These are phyloP conservation scores for Syzygium jambos DNA, from an alignment of 345 rosid species.

Conservation along the genomic window DNA sequence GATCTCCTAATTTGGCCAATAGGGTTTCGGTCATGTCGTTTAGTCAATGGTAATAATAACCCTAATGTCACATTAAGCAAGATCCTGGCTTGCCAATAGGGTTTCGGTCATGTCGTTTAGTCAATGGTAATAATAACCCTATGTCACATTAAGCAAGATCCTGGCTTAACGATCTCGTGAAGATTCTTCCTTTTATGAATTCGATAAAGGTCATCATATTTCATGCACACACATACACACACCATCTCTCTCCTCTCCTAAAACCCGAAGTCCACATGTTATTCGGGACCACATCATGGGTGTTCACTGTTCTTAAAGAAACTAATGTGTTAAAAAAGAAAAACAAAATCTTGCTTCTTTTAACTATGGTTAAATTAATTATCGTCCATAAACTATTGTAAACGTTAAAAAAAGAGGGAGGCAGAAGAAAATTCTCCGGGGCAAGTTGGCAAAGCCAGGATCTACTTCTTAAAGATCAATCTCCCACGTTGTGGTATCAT, in stretches of 20 bases:
- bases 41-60: neutral
- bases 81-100: slow-evolving; percentile 30
- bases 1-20: neutral
- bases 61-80: slow-evolving; percentile 11
- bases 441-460: neutral
- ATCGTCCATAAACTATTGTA: neutral
- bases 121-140: neutral
- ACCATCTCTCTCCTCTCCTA: neutral
- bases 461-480: neutral
- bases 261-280: slow-evolving; percentile 4
- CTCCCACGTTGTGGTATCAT: neutral
- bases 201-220: neutral
- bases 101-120: neutral
- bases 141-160: slow-evolving; percentile 27
- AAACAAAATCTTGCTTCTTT: neutral
- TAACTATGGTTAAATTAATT: neutral
- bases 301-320: neutral
- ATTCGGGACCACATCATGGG: slow-evolving; percentile 33
- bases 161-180: slow-evolving; percentile 42
- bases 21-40: neutral
- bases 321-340: neutral
- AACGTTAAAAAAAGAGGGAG: neutral
- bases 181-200: slow-evolving; percentile 23
- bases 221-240: neutral
- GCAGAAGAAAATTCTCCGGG: neutral